Percentiles rank a stretch among this genome's conserved stretches.
Evolutionary conservation across 345 rosid genomes (phyloP).

Genomic region (Cardamine resedifolia): DNA sequence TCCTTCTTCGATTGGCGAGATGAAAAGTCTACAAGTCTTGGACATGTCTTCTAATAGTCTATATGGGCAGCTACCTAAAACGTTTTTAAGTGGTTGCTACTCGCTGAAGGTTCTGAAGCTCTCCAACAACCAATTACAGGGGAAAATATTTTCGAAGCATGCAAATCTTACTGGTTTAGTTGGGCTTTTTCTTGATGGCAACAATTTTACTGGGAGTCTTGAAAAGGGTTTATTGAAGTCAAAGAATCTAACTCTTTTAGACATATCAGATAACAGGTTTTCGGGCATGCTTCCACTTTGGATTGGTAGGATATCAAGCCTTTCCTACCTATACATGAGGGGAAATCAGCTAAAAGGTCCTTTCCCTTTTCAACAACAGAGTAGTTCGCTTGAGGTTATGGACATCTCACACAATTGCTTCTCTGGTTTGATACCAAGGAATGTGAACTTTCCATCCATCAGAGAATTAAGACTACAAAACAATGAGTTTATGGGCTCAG

Average conservation of each 20-base stretch:
- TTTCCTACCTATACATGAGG: not conserved
- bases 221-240: slow-evolving; percentile 8
- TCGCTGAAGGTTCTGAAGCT: not conserved
- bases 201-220: slow-evolving; percentile 24
- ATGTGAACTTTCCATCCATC: no score
- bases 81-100: not conserved
- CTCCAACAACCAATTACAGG: slow-evolving; percentile 21
- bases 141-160: slow-evolving; percentile 9
- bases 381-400: slow-evolving; percentile 52
- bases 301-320: slow-evolving; percentile 12
- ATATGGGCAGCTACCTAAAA: not conserved
- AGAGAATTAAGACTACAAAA: no score
- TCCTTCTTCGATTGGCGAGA: slow-evolving; percentile 11
- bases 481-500: no score
- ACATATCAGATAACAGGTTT: slow-evolving; percentile 18
- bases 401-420: slow-evolving; percentile 58
- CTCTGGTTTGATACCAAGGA: slow-evolving; percentile 58
- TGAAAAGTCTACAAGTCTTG: not conserved
- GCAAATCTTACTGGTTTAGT: slow-evolving; percentile 24
- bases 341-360: slow-evolving; percentile 28
- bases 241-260: not conserved
- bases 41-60: slow-evolving; percentile 20
- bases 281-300: slow-evolving; percentile 3
- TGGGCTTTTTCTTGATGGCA: slow-evolving; percentile 19
- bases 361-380: slow-evolving; percentile 57